phyloP scores from a whole-genome alignment of 345 rosid species.

The Limnanthes douglasii region DNA sequence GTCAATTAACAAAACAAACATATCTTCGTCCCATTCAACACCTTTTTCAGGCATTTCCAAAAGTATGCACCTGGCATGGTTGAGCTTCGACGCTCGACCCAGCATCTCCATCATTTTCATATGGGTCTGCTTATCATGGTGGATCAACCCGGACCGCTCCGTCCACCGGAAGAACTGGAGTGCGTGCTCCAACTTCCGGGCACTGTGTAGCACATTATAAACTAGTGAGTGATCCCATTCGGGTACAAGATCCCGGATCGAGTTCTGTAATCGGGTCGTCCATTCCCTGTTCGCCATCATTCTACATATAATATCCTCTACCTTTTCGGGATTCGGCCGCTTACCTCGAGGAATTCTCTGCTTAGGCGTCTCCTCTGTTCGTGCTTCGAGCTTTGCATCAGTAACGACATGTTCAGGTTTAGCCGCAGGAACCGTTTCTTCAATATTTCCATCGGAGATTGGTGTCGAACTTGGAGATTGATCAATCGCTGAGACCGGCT shows the following conservation, averaged over 20 bases:
- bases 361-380: slow-evolving; percentile 1
- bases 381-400: slow-evolving; percentile 8
- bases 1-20: slow-evolving; percentile 56
- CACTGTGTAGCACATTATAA: slow-evolving; percentile 64
- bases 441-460: slow-evolving; percentile 6
- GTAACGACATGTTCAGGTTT: background rate
- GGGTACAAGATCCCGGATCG: slow-evolving; percentile 68
- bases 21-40: slow-evolving; percentile 69
- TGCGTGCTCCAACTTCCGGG: slow-evolving; percentile 63
- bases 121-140: slow-evolving; percentile 58
- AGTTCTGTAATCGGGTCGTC: slow-evolving; percentile 87
- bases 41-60: slow-evolving; percentile 84
- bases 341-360: slow-evolving; percentile 26
- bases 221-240: slow-evolving; percentile 64
- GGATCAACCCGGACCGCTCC: slow-evolving; percentile 67
- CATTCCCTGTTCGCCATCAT: slow-evolving; percentile 78
- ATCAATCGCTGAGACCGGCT: background rate
- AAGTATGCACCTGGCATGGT: slow-evolving; percentile 75
- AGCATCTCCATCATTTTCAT: slow-evolving; percentile 66
- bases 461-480: background rate
- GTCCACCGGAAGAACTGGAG: slow-evolving; percentile 95
- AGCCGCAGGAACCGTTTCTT: background rate
- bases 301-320: slow-evolving; percentile 70
- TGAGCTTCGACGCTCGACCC: slow-evolving; percentile 57
- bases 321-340: slow-evolving; percentile 31